Conservation (phyloP, 768 basidiomycete species). For the Polyporus arcularius region DNA sequence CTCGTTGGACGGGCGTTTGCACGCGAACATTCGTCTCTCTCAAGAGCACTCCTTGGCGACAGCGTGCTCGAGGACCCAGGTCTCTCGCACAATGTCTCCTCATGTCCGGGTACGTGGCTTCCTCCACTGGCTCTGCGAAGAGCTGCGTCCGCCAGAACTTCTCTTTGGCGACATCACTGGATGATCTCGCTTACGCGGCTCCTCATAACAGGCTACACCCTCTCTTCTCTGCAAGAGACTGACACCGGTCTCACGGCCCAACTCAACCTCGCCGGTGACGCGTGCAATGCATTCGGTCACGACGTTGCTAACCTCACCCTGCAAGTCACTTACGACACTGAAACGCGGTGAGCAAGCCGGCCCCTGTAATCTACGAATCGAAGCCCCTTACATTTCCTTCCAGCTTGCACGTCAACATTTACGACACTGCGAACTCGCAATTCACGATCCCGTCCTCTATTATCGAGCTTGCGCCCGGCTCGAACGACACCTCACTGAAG, state of each 20-base stretch:
- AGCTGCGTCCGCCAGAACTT: no score
- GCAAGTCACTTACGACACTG: constrained; percentile 61
- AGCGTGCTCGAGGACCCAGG: not conserved
- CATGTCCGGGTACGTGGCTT: constrained; percentile 16
- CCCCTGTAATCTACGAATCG: constrained; percentile 28
- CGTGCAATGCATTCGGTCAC: constrained; percentile 66
- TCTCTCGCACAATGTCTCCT: constrained; percentile 16
- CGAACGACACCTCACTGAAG: constrained; percentile 22
- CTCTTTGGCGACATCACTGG: no score
- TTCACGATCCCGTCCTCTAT: constrained; percentile 64
- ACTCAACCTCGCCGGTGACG: constrained; percentile 53
- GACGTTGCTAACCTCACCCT: constrained; percentile 61
- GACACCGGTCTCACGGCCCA: constrained; percentile 54
- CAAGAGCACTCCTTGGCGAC: not conserved
- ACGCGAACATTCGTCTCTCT: not conserved
- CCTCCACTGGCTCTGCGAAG: no score
- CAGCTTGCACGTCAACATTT: constrained; percentile 70
- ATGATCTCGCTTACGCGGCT: not conserved
- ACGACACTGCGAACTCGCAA: constrained; percentile 59
- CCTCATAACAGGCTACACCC: constrained; percentile 49
- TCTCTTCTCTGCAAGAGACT: constrained; percentile 47
- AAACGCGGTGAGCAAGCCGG: constrained; percentile 34
- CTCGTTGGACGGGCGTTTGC: constrained; percentile 3
- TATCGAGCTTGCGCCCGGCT: constrained; percentile 39
- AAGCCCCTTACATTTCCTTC: constrained; percentile 34